Conservation (phyloP, 2,329 filamentous ascomycete species). For the Pseudogymnoascus sp. region DNA sequence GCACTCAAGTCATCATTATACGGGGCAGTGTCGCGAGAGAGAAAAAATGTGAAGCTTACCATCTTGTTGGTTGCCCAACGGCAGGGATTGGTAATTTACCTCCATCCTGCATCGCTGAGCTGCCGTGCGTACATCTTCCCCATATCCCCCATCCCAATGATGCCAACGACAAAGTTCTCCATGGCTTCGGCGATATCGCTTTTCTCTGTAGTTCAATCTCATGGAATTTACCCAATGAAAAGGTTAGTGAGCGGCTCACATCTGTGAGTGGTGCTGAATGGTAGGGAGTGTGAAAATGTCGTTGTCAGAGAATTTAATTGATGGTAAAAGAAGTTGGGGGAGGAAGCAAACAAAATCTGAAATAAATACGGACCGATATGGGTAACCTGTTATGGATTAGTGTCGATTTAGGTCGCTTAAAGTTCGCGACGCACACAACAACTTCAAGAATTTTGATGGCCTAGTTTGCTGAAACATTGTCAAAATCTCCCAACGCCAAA, state of each 20-base stretch:
- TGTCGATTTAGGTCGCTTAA: background rate
- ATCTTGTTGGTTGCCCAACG: conserved; percentile 23
- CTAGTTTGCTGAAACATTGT: conserved; percentile 6
- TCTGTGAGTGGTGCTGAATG: background rate
- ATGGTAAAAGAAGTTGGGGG: conserved; percentile 2
- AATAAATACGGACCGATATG: conserved; percentile 9
- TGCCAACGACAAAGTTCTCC: conserved; percentile 64
- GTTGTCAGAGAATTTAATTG: conserved; percentile 2
- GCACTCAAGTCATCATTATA: conserved; percentile 99
- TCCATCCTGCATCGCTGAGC: conserved; percentile 89
- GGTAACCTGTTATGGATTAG: background rate
- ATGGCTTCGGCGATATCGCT: conserved; percentile 15
- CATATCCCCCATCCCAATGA: conserved; percentile 99
- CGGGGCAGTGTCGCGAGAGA: background rate
- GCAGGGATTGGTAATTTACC: conserved; percentile 49
- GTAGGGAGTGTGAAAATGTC: background rate
- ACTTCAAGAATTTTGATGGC: conserved; percentile 6
- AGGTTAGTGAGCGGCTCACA: conserved; percentile 7
- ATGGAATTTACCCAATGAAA: conserved; percentile 5
- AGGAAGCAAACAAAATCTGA: conserved; percentile 6
- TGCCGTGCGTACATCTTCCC: conserved; percentile 94
- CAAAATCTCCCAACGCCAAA: conserved; percentile 18
- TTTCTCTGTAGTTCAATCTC: conserved; percentile 5
- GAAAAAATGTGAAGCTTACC: conserved; percentile 25
- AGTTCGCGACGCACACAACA: conserved; percentile 11